A percentile compares a stretch with the other conserved stretches of the same genome.
Evolutionary conservation across 495 filamentous ascomycete genomes (phyloP).

Genomic region (Copromyces sp.): DNA sequence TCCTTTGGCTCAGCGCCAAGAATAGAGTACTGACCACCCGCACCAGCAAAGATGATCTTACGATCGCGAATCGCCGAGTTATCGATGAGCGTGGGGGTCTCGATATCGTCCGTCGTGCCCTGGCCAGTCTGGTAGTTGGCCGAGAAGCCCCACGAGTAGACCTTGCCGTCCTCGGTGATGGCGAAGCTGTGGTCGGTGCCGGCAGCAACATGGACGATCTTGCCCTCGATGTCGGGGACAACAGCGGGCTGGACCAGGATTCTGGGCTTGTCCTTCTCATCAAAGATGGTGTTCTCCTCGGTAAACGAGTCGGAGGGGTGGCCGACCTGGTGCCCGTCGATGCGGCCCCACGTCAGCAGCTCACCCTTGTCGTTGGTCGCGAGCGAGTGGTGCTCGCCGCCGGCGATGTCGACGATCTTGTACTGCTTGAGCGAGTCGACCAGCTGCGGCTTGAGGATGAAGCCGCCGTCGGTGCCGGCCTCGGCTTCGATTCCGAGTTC

Average conservation of each 20-base stretch:
- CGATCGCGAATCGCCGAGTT: conserved; percentile 49
- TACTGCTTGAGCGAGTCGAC: conserved; percentile 42
- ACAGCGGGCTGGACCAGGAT: conserved; percentile 46
- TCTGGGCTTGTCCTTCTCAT: conserved; percentile 43
- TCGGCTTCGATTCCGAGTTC: conserved; percentile 60
- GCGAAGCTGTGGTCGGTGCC: conserved; percentile 53
- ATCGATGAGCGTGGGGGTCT: conserved; percentile 49
- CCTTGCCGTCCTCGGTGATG: conserved; percentile 47
- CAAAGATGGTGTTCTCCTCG: conserved; percentile 47
- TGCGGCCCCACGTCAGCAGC: conserved; percentile 58
- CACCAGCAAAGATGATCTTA: conserved; percentile 47
- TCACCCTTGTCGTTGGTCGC: conserved; percentile 51
- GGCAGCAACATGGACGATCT: conserved; percentile 30
- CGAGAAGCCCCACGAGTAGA: conserved; percentile 63
- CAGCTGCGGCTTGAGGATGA: conserved; percentile 33
- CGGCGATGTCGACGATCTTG: conserved; percentile 45
- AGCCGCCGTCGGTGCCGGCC: conserved; percentile 55
- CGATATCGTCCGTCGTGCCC: conserved; percentile 47
- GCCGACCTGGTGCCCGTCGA: conserved; percentile 55
- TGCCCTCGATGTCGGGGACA: conserved; percentile 15
- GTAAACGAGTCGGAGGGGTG: conserved; percentile 38
- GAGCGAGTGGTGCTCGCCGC: conserved; percentile 59
- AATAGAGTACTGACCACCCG: conserved; percentile 59
- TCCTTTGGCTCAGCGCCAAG: conserved; percentile 30
- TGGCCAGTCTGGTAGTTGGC: conserved; percentile 58